phyloP scores from a whole-genome alignment of 2,329 filamentous ascomycete species.

The Monilinia fructigena region DNA sequence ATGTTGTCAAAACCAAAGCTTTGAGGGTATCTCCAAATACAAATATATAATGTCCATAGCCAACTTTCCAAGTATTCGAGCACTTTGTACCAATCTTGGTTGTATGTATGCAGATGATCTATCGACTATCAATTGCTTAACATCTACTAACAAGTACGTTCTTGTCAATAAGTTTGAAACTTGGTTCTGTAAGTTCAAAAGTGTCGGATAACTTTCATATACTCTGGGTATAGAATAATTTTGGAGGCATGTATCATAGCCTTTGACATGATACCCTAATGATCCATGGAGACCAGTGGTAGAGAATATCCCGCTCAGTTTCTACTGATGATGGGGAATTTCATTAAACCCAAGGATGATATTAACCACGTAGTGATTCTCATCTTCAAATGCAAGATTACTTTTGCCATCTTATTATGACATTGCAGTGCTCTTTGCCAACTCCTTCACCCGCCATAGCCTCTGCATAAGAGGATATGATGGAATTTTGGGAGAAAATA shows the following conservation, averaged over 20 bases:
- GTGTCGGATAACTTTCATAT: background rate
- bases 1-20: background rate
- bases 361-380: background rate
- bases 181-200: no score
- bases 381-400: background rate
- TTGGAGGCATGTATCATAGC: no score
- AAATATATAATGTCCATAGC: background rate
- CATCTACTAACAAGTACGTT: background rate
- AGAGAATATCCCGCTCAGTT: background rate
- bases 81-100: background rate
- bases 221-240: background rate
- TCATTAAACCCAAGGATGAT: background rate
- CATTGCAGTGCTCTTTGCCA: background rate
- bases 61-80: no score
- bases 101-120: no score
- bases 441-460: background rate
- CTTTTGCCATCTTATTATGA: background rate
- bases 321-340: background rate
- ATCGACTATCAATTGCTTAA: no score
- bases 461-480: background rate
- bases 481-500: background rate
- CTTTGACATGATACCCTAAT: background rate
- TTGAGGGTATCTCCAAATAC: conserved; percentile 11
- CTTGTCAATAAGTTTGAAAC: background rate
- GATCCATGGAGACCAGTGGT: background rate